Evolutionary conservation across 1,284 basidiomycete species (phyloP).

Genomic region (Jaminaea rosea): DNA sequence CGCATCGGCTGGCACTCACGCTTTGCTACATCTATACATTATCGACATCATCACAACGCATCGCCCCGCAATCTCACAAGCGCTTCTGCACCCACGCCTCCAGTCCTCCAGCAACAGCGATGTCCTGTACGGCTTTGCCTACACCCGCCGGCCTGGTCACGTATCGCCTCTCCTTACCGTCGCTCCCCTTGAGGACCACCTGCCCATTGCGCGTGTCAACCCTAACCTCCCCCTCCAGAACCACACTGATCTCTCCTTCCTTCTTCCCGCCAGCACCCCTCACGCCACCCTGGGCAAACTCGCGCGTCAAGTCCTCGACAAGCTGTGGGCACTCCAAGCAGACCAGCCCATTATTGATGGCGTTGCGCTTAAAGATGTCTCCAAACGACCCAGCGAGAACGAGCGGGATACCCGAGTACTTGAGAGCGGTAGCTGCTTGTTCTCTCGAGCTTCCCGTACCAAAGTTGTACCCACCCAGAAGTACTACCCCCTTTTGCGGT

Average conservation of each 20-base stretch:
- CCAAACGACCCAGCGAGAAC: constrained; percentile 95
- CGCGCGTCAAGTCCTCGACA: constrained; percentile 69
- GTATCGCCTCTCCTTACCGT: constrained; percentile 12
- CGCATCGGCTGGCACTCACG: no score
- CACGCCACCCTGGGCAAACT: constrained; percentile 63
- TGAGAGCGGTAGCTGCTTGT: constrained; percentile 94
- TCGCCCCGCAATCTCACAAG: constrained; percentile 2
- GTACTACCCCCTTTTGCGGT: constrained; percentile 60
- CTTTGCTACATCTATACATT: neutral
- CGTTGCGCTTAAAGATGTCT: constrained; percentile 98
- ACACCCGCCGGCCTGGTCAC: constrained; percentile 40
- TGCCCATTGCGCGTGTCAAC: constrained; percentile 25
- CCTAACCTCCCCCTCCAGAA: constrained; percentile 20
- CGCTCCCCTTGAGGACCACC: constrained; percentile 14
- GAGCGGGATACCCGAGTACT: constrained; percentile 81
- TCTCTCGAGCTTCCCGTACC: constrained; percentile 97
- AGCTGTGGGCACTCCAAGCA: constrained; percentile 86
- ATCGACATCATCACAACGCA: neutral
- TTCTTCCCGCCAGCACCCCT: constrained; percentile 53
- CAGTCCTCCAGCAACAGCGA: constrained; percentile 41
- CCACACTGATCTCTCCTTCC: constrained; percentile 29
- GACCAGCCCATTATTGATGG: constrained; percentile 96
- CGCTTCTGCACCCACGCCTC: constrained; percentile 43
- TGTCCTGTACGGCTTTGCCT: constrained; percentile 42
- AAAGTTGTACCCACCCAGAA: constrained; percentile 95